phyloP scores from a whole-genome alignment of 139 green algal species.

The Chloropicon primus region DNA sequence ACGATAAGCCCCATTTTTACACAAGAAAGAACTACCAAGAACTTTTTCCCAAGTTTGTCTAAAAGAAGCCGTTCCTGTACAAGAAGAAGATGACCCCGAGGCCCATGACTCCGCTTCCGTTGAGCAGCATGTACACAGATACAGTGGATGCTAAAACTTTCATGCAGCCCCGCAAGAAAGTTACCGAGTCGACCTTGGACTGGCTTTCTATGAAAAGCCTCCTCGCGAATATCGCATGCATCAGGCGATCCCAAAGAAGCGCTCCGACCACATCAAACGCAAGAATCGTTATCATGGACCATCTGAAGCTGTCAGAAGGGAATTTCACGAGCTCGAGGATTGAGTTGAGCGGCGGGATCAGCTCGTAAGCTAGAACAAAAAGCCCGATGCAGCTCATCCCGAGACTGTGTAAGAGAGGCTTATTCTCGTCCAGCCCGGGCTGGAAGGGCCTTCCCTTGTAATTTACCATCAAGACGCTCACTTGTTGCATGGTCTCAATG shows the following conservation, averaged over 20 bases:
- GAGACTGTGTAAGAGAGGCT: conserved; percentile 10
- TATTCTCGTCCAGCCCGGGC: conserved; percentile 17
- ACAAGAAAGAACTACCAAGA: no score
- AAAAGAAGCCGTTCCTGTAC: background rate
- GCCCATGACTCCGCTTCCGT: background rate
- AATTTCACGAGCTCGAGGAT: conserved; percentile 15
- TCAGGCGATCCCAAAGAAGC: conserved; percentile 15
- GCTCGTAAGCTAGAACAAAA: conserved; percentile 17
- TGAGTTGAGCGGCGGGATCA: conserved; percentile 17
- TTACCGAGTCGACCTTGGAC: no score
- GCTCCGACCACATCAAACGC: conserved; percentile 12
- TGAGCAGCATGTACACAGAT: background rate
- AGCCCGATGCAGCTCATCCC: conserved; percentile 3
- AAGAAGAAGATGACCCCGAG: background rate
- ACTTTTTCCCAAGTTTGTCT: no score
- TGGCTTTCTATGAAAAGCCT: no score
- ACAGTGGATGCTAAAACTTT: background rate
- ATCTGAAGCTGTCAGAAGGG: conserved; percentile 6
- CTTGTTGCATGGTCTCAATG: conserved; percentile 14
- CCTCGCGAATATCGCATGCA: conserved; percentile 16
- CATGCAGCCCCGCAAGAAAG: background rate
- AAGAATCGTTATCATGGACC: conserved; percentile 9
- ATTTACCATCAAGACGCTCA: conserved; percentile 20
- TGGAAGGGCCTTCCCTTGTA: conserved; percentile 27
- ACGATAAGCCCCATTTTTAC: no score